These are phyloP conservation scores for Harrya chromipes DNA, from an alignment of 768 basidiomycete species.

Conservation along the genomic window DNA sequence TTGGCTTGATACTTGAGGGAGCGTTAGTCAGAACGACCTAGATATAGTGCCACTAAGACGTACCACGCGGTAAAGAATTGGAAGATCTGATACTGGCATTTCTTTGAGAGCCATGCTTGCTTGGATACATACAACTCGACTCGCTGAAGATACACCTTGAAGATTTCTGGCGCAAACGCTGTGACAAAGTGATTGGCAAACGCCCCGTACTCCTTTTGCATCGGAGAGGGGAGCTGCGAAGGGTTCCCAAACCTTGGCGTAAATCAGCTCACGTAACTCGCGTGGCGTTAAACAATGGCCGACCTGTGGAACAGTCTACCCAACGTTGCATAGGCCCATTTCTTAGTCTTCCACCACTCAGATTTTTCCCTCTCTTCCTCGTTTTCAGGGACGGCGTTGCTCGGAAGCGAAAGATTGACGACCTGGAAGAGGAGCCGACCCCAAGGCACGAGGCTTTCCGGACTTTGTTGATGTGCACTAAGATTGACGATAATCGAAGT, in stretches of 20 bases:
- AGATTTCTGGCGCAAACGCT: constrained; percentile 81
- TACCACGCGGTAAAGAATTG: constrained; percentile 88
- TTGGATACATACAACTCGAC: constrained; percentile 67
- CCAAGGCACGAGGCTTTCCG: constrained; percentile 83
- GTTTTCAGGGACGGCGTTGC: constrained; percentile 62
- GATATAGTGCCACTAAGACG: constrained; percentile 19
- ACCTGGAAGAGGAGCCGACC: constrained; percentile 78
- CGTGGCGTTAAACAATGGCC: background rate
- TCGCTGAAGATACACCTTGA: constrained; percentile 70
- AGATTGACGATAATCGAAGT: constrained; percentile 76
- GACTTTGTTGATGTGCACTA: constrained; percentile 67
- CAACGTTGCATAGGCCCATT: constrained; percentile 86
- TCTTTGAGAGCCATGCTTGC: constrained; percentile 77
- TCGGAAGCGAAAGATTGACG: constrained; percentile 67
- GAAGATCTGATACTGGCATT: constrained; percentile 81
- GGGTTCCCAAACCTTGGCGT: constrained; percentile 74
- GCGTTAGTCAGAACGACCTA: constrained; percentile 10
- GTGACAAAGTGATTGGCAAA: constrained; percentile 80
- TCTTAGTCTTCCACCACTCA: constrained; percentile 92
- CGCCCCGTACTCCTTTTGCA: constrained; percentile 62
- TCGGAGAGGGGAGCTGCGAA: constrained; percentile 72
- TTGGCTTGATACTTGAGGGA: constrained; percentile 77
- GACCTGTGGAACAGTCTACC: constrained; percentile 77
- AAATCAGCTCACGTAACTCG: constrained; percentile 5
- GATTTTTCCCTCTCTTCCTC: constrained; percentile 72